Evolutionary conservation across 192 early-diverging fungal genomes (phyloP).

Genomic region (Backusella parvicylindrica): DNA sequence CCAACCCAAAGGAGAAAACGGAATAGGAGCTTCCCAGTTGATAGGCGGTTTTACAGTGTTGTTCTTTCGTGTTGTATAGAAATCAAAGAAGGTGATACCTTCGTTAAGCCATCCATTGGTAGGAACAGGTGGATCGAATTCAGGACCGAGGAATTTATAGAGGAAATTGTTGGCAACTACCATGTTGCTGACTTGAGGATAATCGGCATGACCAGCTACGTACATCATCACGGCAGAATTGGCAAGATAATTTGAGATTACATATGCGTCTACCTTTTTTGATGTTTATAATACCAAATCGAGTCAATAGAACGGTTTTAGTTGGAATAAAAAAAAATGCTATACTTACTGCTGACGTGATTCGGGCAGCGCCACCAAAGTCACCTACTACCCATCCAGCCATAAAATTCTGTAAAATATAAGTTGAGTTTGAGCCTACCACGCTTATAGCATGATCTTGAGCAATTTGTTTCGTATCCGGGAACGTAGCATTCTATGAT

Average conservation of each 20-base stretch:
- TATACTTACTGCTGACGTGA: constrained; percentile 27
- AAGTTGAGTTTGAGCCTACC: constrained; percentile 21
- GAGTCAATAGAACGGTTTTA: not conserved
- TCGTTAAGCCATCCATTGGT: constrained; percentile 26
- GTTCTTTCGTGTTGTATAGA: constrained; percentile 21
- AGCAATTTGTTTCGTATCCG: constrained; percentile 9
- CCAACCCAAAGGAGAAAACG: constrained; percentile 4
- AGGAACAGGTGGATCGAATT: constrained; percentile 7
- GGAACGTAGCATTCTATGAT: constrained; percentile 27
- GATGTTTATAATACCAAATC: not conserved
- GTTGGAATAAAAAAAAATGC: not conserved
- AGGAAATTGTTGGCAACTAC: constrained; percentile 26
- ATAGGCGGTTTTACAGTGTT: constrained; percentile 21
- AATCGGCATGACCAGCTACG: constrained; percentile 24
- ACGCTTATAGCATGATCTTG: constrained; percentile 31
- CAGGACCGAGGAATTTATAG: constrained; percentile 10
- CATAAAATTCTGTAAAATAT: constrained; percentile 25
- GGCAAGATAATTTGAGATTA: constrained; percentile 24
- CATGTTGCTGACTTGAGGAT: constrained; percentile 17
- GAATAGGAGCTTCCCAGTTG: constrained; percentile 11
- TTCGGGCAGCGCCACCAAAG: constrained; percentile 25
- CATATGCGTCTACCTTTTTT: constrained; percentile 22
- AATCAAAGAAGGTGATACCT: constrained; percentile 28
- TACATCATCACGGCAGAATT: constrained; percentile 31
- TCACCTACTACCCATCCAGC: constrained; percentile 26